phyloP scores from a whole-genome alignment of 2,329 filamentous ascomycete genomes.

The Aspergillus brunneoviolaceus region DNA sequence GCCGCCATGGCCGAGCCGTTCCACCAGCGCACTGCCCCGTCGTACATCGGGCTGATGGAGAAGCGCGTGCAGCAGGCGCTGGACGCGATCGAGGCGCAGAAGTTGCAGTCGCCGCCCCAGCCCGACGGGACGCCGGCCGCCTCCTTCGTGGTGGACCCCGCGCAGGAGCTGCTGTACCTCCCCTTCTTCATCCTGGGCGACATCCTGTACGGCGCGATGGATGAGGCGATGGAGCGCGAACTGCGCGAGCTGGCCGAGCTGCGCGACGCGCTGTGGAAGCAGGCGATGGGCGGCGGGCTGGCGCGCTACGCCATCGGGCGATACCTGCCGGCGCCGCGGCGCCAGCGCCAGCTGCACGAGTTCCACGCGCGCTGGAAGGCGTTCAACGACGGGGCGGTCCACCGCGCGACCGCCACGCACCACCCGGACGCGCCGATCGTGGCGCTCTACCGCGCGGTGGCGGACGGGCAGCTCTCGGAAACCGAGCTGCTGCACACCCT shows the following conservation, averaged over 20 bases:
- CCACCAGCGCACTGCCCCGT: neutral
- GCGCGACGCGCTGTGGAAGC: conserved; percentile 35
- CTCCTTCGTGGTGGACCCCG: conserved; percentile 21
- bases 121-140: neutral
- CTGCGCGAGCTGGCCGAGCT: conserved; percentile 24
- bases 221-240: conserved; percentile 20
- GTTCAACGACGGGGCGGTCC: conserved; percentile 34
- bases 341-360: conserved; percentile 25
- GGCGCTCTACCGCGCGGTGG: conserved; percentile 10
- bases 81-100: too few relatives aligned
- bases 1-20: conserved; percentile 6
- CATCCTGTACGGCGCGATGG: conserved; percentile 39
- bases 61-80: conserved; percentile 2
- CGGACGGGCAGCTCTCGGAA: conserved; percentile 22
- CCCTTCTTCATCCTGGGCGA: conserved; percentile 44
- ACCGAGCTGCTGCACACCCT: conserved; percentile 44
- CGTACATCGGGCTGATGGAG: conserved; percentile 5
- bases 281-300: conserved; percentile 38
- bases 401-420: neutral
- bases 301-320: conserved; percentile 26
- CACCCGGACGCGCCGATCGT: conserved; percentile 11
- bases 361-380: conserved; percentile 33
- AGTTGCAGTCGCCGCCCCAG: neutral
- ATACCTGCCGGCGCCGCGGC: conserved; percentile 11
- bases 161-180: conserved; percentile 32